Evolutionary conservation across 108 stramenopile species (phyloP).

Genomic region (Bacterosira constricta): DNA sequence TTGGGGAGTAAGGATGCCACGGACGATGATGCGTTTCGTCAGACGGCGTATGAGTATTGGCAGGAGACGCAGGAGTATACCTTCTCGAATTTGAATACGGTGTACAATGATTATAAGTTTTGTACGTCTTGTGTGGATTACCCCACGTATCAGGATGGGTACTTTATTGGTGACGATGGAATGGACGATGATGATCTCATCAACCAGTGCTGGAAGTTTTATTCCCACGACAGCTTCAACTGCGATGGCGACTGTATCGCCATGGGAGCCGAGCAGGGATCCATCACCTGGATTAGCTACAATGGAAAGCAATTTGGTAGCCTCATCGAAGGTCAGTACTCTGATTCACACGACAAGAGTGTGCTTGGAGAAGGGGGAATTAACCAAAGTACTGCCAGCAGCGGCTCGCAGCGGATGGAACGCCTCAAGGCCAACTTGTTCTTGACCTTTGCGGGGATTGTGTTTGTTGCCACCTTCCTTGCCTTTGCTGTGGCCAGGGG

Average conservation of each 20-base stretch:
- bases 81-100: slow-evolving; percentile 72
- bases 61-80: slow-evolving; percentile 81
- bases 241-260: slow-evolving; percentile 79
- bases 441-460: slow-evolving; percentile 69
- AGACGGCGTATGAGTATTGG: slow-evolving; percentile 46
- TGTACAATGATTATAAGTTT: slow-evolving; percentile 72
- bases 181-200: slow-evolving; percentile 89
- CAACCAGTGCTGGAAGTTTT: slow-evolving; percentile 93
- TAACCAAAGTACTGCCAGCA: background rate
- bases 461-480: slow-evolving; percentile 85
- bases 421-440: slow-evolving; percentile 77
- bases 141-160: slow-evolving; percentile 90
- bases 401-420: slow-evolving; percentile 48
- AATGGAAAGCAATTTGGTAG: slow-evolving; percentile 66
- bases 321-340: slow-evolving; percentile 44
- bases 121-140: slow-evolving; percentile 90
- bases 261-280: slow-evolving; percentile 73
- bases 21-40: slow-evolving; percentile 41
- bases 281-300: slow-evolving; percentile 58
- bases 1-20: slow-evolving; percentile 47
- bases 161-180: slow-evolving; percentile 82
- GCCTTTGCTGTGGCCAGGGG: slow-evolving; percentile 87
- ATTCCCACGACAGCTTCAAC: slow-evolving; percentile 78
- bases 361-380: background rate
- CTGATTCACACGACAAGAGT: slow-evolving; percentile 1